A percentile compares a stretch with the other conserved stretches of the same genome.
Conservation (phyloP, 495 filamentous ascomycete species). For the Lineolata rhizophorae region DNA sequence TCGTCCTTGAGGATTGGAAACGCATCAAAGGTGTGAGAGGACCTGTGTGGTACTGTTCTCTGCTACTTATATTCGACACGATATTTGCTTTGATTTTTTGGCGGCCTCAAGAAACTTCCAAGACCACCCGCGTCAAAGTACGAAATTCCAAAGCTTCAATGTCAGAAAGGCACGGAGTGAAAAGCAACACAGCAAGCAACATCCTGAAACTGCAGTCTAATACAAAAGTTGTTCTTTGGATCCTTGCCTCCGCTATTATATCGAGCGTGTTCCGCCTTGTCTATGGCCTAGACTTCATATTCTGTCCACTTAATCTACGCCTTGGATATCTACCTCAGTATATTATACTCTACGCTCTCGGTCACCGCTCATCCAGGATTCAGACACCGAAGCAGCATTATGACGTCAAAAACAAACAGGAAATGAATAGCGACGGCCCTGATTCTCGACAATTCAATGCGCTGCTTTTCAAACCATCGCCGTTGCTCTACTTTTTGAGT, state of each 20-base stretch:
- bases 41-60: conserved; percentile 8
- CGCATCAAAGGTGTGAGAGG: conserved; percentile 3
- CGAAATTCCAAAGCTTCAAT: too few relatives aligned
- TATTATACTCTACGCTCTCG: neutral
- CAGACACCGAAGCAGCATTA: too few relatives aligned
- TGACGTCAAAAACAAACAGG: too few relatives aligned
- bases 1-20: neutral
- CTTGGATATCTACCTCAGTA: neutral
- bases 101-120: too few relatives aligned
- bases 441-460: too few relatives aligned
- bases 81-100: conserved; percentile 1
- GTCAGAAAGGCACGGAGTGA: neutral
- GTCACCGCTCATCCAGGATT: too few relatives aligned
- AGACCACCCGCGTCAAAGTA: too few relatives aligned
- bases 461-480: too few relatives aligned
- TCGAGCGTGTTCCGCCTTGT: neutral
- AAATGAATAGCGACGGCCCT: too few relatives aligned
- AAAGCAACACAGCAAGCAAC: neutral
- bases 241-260: neutral
- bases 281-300: neutral
- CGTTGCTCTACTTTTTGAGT: too few relatives aligned
- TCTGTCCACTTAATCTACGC: neutral
- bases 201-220: neutral
- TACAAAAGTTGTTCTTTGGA: too few relatives aligned
- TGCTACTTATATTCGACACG: conserved; percentile 6